phyloP scores from a whole-genome alignment of 2,329 filamentous ascomycete species.

The Neurospora crassa region DNA sequence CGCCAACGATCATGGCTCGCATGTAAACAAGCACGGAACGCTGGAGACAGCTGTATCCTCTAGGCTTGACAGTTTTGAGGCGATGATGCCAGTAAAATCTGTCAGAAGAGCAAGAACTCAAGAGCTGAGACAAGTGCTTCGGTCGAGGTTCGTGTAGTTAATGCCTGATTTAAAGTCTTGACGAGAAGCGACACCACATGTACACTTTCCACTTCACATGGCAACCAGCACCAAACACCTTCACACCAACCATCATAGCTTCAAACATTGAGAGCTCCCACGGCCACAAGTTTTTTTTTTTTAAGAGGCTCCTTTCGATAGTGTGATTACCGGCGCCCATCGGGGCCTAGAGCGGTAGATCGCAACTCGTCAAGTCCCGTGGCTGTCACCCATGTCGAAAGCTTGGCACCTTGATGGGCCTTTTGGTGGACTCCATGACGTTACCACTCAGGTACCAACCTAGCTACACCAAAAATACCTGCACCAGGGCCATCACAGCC shows the following conservation, averaged over 20 bases:
- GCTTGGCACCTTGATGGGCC: neutral
- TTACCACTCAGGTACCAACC: neutral
- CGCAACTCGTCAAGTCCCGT: neutral
- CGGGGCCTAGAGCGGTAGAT: neutral
- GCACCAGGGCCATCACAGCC: neutral
- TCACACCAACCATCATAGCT: too few species aligned
- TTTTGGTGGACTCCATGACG: neutral
- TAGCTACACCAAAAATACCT: neutral
- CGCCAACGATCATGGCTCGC: neutral
- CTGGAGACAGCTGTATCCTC: neutral
- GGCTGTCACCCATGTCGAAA: neutral
- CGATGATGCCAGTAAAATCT: neutral
- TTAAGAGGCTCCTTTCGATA: neutral
- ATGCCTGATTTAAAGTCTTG: neutral
- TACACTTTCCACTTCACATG: neutral
- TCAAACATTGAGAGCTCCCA: neutral
- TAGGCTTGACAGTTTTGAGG: neutral
- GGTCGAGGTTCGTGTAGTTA: neutral
- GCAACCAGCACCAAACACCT: neutral
- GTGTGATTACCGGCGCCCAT: neutral
- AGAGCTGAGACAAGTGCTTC: neutral
- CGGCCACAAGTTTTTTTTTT: neutral
- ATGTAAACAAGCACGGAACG: neutral
- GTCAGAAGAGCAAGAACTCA: neutral
- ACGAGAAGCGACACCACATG: neutral